Evolutionary conservation across 1,139 yeast species (phyloP).

Genomic region (Protomyces arabidopsidicola): DNA sequence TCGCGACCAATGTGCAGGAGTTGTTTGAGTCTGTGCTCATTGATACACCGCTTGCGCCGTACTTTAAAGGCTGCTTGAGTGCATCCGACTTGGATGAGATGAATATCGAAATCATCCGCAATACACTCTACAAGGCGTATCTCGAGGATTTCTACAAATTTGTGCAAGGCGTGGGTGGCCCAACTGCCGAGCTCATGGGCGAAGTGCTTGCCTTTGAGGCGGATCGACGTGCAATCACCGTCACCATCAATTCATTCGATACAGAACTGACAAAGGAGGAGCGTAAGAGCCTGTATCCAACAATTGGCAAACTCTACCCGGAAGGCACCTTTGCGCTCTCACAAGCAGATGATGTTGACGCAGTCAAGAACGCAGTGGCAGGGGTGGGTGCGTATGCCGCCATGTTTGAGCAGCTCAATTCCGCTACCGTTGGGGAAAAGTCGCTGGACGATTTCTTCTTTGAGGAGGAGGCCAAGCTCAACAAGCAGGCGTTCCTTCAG

Average conservation of each 20-base stretch:
- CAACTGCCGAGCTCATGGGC: constrained; percentile 77
- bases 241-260: constrained; percentile 80
- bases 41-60: constrained; percentile 96
- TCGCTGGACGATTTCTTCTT: constrained; percentile 91
- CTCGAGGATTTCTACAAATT: constrained; percentile 79
- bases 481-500: constrained; percentile 91
- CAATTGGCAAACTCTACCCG: constrained; percentile 75
- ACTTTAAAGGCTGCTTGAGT: constrained; percentile 84
- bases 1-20: constrained; percentile 89
- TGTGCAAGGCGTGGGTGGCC: constrained; percentile 60
- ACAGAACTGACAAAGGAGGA: constrained; percentile 71
- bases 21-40: constrained; percentile 89
- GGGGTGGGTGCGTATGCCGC: constrained; percentile 68
- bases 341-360: constrained; percentile 78
- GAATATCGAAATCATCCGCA: constrained; percentile 90
- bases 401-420: constrained; percentile 51
- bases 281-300: constrained; percentile 67
- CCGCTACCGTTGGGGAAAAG: constrained; percentile 45
- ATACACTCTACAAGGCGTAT: constrained; percentile 85
- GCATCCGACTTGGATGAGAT: constrained; percentile 93
- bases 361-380: constrained; percentile 67
- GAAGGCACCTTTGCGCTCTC: constrained; percentile 66
- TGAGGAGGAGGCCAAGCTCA: constrained; percentile 82
- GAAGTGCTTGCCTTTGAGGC: constrained; percentile 82
- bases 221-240: constrained; percentile 89